Percentiles rank a stretch among this genome's conserved stretches.
Evolutionary conservation across 1,284 basidiomycete genomes (phyloP).

Genomic region (Pseudozyma sp.): DNA sequence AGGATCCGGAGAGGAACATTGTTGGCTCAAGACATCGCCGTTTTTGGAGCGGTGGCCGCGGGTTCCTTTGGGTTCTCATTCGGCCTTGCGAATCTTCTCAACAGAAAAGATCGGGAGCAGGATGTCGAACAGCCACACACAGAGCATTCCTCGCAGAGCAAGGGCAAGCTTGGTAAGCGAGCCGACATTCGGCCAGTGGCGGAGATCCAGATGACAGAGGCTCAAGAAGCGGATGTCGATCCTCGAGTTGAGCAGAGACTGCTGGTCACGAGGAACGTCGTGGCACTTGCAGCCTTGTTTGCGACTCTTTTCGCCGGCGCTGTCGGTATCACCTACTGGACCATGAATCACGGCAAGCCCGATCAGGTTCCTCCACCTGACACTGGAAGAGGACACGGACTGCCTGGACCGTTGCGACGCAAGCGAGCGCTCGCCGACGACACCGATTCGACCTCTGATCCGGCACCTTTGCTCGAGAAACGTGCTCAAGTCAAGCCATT

Average conservation of each 20-base stretch:
- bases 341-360: neutral
- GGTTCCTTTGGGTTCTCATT: too few species aligned
- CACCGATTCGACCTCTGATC: too few species aligned
- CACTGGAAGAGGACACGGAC: too few species aligned
- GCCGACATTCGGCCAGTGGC: neutral
- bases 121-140: too few species aligned
- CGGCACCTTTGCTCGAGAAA: too few species aligned
- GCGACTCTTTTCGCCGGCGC: neutral
- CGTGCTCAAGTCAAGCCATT: too few species aligned
- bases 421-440: neutral
- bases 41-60: neutral
- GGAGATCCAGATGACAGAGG: neutral
- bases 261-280: too few species aligned
- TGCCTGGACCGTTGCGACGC: too few species aligned
- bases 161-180: neutral
- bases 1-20: neutral
- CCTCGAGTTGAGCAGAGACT: neutral
- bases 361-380: too few species aligned
- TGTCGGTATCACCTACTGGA: neutral
- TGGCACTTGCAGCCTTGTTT: too few species aligned
- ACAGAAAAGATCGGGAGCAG: too few species aligned
- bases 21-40: neutral
- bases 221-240: neutral
- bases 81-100: neutral
- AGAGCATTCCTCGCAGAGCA: too few species aligned